Percentiles rank a stretch among this genome's conserved stretches.
Evolutionary conservation across 1,284 basidiomycete genomes (phyloP).

Genomic region (Veloboletus limbatus): DNA sequence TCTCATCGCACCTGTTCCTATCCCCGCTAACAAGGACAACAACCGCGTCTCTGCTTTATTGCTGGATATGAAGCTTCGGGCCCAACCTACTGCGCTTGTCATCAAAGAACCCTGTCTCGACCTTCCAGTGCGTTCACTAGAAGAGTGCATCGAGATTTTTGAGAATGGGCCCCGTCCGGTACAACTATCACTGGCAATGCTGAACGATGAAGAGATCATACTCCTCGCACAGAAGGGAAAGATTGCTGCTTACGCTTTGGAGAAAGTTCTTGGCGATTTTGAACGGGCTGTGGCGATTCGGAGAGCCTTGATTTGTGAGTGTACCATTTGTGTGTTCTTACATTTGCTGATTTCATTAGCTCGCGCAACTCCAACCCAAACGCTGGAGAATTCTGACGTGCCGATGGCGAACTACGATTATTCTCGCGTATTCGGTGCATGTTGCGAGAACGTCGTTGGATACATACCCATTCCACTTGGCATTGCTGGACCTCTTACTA

Average conservation of each 20-base stretch:
- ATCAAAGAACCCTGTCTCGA: slow-evolving; percentile 17
- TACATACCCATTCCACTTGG: slow-evolving; percentile 97
- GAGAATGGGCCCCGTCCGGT: slow-evolving; percentile 78
- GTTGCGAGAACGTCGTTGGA: slow-evolving; percentile 99
- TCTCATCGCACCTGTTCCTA: slow-evolving; percentile 28
- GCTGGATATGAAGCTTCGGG: slow-evolving; percentile 46
- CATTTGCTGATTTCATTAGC: slow-evolving; percentile 45
- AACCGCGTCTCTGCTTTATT: slow-evolving; percentile 42
- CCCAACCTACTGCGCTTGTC: slow-evolving; percentile 25
- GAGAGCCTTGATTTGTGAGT: slow-evolving; percentile 86
- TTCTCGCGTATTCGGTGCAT: slow-evolving; percentile 91
- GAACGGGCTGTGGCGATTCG: slow-evolving; percentile 88
- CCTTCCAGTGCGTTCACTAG: slow-evolving; percentile 56
- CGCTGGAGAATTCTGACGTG: slow-evolving; percentile 81
- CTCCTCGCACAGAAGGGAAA: slow-evolving; percentile 89
- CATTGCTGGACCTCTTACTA: slow-evolving; percentile 91
- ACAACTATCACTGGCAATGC: slow-evolving; percentile 49
- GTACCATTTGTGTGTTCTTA: not conserved
- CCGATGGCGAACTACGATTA: slow-evolving; percentile 93
- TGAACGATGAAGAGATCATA: slow-evolving; percentile 94
- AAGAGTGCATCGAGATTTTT: slow-evolving; percentile 84
- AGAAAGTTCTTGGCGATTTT: slow-evolving; percentile 87
- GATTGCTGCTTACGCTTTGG: slow-evolving; percentile 90
- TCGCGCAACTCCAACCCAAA: slow-evolving; percentile 82
- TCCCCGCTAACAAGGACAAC: slow-evolving; percentile 18